These are phyloP conservation scores for Raddia guianensis DNA, from an alignment of 176 grass and related monocot genomes.

Conservation along the genomic window DNA sequence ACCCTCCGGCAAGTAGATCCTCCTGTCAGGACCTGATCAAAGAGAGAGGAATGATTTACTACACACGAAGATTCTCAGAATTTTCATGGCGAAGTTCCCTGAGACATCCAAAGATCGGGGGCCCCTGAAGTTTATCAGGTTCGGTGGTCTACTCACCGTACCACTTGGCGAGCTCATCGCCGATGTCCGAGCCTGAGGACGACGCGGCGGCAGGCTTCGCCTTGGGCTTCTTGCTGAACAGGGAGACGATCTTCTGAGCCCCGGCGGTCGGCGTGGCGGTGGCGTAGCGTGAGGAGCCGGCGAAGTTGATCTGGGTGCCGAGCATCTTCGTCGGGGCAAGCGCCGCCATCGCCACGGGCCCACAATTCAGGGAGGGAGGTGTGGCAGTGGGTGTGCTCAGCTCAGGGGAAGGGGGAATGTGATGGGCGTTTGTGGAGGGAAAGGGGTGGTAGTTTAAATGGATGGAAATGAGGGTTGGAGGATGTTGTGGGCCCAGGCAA, in stretches of 20 bases:
- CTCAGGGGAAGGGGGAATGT: slow-evolving; percentile 17
- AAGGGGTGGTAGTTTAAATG: slow-evolving; percentile 67
- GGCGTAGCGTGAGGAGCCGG: slow-evolving; percentile 41
- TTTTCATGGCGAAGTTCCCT: not conserved
- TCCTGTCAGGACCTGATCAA: slow-evolving; percentile 76
- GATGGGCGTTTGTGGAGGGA: slow-evolving; percentile 46
- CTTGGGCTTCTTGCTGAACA: slow-evolving; percentile 78
- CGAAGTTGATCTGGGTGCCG: slow-evolving; percentile 52
- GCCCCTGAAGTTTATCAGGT: not conserved
- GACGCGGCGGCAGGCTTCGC: slow-evolving; percentile 39
- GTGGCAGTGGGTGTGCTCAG: slow-evolving; percentile 20
- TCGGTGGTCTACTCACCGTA: slow-evolving; percentile 57
- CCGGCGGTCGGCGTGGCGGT: slow-evolving; percentile 17
- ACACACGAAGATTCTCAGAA: not conserved
- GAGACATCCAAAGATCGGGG: not conserved
- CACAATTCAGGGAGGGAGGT: slow-evolving; percentile 8
- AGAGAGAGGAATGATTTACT: not conserved
- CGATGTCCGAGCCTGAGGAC: slow-evolving; percentile 44
- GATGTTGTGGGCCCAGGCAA: slow-evolving; percentile 70
- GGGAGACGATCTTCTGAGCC: slow-evolving; percentile 68
- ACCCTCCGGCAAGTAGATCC: slow-evolving; percentile 87
- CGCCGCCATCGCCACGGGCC: slow-evolving; percentile 43
- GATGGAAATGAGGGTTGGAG: slow-evolving; percentile 44
- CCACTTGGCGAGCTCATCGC: slow-evolving; percentile 95
- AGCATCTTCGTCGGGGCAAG: slow-evolving; percentile 71